phyloP scores from a whole-genome alignment of 345 rosid species.

The Brassica incana region DNA sequence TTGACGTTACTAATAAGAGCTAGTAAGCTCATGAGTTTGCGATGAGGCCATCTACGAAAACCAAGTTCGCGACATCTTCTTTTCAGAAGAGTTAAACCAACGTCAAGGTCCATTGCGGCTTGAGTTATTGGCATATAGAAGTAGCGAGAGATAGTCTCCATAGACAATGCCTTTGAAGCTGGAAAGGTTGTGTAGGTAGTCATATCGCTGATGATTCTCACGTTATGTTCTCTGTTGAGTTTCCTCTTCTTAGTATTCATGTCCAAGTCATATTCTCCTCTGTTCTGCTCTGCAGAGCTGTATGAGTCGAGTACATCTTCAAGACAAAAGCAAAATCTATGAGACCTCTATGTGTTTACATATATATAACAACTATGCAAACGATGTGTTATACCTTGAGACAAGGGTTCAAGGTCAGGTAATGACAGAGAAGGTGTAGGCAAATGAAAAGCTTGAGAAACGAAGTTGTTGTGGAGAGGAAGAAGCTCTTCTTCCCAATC shows the following conservation, averaged over 20 bases:
- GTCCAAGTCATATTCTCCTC: slow-evolving; percentile 30
- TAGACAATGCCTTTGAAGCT: slow-evolving; percentile 39
- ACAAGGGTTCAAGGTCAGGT: slow-evolving; percentile 37
- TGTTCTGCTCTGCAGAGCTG: slow-evolving; percentile 28
- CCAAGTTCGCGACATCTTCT: slow-evolving; percentile 73
- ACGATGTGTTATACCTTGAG: slow-evolving; percentile 37
- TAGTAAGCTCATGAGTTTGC: slow-evolving; percentile 66
- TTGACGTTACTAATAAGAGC: slow-evolving; percentile 56
- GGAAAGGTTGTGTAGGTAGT: slow-evolving; percentile 6
- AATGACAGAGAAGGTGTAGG: slow-evolving; percentile 34
- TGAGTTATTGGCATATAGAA: slow-evolving; percentile 71
- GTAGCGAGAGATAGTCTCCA: slow-evolving; percentile 46
- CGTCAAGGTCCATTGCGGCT: slow-evolving; percentile 64
- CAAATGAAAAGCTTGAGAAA: slow-evolving; percentile 33
- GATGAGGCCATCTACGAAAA: slow-evolving; percentile 66
- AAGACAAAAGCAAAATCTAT: slow-evolving; percentile 3
- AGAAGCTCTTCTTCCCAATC: slow-evolving; percentile 44
- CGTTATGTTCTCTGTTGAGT: slow-evolving; percentile 14
- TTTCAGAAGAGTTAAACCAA: slow-evolving; percentile 68
- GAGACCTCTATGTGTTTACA: slow-evolving; percentile 10
- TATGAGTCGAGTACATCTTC: slow-evolving; percentile 32
- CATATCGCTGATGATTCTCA: slow-evolving; percentile 22
- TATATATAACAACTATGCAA: neutral
- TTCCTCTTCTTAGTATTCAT: slow-evolving; percentile 24
- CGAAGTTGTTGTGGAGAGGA: slow-evolving; percentile 27